Percentiles rank a stretch among this genome's conserved stretches.
These are phyloP conservation scores for Coemansia sp. DNA, from an alignment of 371 early-diverging fungal genomes.

Conservation along the genomic window DNA sequence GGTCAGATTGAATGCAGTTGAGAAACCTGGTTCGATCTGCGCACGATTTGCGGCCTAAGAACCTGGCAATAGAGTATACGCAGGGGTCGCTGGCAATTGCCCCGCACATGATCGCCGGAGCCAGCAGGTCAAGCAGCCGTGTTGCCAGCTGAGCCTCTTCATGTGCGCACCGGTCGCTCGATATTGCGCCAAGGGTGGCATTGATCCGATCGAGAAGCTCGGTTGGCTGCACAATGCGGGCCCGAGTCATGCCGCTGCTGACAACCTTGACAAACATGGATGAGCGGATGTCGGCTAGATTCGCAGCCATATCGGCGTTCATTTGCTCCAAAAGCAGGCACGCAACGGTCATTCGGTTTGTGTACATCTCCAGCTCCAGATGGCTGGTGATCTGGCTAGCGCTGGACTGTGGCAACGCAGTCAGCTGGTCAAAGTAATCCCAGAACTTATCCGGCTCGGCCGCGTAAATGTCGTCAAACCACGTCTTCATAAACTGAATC, in stretches of 20 bases:
- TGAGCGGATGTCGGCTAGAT: neutral
- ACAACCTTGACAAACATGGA: slow-evolving; percentile 20
- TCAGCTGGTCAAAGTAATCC: slow-evolving; percentile 19
- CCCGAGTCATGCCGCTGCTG: neutral
- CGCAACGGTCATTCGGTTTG: slow-evolving; percentile 23
- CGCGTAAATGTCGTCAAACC: slow-evolving; percentile 25
- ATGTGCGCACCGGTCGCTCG: neutral
- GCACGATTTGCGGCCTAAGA: slow-evolving; percentile 1
- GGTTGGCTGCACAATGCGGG: slow-evolving; percentile 7
- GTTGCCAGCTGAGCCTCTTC: slow-evolving; percentile 10
- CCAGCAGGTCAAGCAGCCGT: slow-evolving; percentile 27
- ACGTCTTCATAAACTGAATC: slow-evolving; percentile 24
- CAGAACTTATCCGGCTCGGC: slow-evolving; percentile 12
- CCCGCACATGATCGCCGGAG: slow-evolving; percentile 8
- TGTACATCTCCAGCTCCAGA: slow-evolving; percentile 36
- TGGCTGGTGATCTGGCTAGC: neutral
- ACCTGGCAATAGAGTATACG: slow-evolving; percentile 18
- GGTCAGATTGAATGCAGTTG: slow-evolving; percentile 16
- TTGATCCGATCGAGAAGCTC: slow-evolving; percentile 1
- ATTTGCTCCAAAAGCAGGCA: slow-evolving; percentile 36
- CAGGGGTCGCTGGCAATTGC: slow-evolving; percentile 11
- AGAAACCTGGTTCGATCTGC: slow-evolving; percentile 5
- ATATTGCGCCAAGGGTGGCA: neutral
- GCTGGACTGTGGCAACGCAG: slow-evolving; percentile 4
- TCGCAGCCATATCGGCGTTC: slow-evolving; percentile 27